Evolutionary conservation across 495 filamentous ascomycete genomes (phyloP).

Genomic region (Penicillium argentinense): DNA sequence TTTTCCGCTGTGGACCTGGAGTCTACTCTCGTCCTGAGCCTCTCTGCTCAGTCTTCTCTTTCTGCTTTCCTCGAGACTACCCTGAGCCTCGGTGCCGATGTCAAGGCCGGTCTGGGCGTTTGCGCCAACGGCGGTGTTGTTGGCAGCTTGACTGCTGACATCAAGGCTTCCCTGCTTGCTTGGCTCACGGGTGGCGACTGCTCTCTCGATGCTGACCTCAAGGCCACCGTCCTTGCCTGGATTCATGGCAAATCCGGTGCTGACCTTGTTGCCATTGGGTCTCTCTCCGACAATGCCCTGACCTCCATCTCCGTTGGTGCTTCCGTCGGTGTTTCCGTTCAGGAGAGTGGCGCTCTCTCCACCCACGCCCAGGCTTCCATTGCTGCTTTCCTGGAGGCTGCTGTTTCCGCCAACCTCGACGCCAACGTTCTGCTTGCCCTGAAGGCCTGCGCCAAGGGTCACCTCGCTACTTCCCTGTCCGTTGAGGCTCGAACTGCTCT

Average conservation of each 20-base stretch:
- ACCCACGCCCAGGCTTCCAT: conserved; percentile 34
- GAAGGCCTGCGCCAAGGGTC: conserved; percentile 31
- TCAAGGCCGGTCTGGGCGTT: conserved; percentile 38
- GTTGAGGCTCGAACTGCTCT: conserved; percentile 34
- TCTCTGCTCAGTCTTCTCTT: conserved; percentile 32
- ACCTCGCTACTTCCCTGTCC: conserved; percentile 30
- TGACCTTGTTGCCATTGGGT: conserved; percentile 31
- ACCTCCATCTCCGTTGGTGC: conserved; percentile 38
- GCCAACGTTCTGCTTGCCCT: conserved; percentile 32
- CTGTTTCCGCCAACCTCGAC: conserved; percentile 27
- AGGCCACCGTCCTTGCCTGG: conserved; percentile 37
- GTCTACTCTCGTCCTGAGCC: conserved; percentile 34
- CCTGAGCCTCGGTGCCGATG: conserved; percentile 24
- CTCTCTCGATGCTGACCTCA: conserved; percentile 30
- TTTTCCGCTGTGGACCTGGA: conserved; percentile 29
- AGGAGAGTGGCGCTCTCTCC: conserved; percentile 30
- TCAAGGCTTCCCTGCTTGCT: conserved; percentile 34
- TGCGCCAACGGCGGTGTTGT: conserved; percentile 41
- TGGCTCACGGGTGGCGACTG: conserved; percentile 34
- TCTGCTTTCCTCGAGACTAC: conserved; percentile 28
- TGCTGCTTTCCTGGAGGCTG: conserved; percentile 36
- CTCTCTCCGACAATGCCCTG: conserved; percentile 31
- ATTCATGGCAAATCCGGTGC: conserved; percentile 29
- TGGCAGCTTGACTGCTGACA: conserved; percentile 31
- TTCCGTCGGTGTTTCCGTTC: conserved; percentile 33